These are phyloP conservation scores for Dissophora ornata DNA, from an alignment of 192 early-diverging fungal genomes.

Conservation along the genomic window DNA sequence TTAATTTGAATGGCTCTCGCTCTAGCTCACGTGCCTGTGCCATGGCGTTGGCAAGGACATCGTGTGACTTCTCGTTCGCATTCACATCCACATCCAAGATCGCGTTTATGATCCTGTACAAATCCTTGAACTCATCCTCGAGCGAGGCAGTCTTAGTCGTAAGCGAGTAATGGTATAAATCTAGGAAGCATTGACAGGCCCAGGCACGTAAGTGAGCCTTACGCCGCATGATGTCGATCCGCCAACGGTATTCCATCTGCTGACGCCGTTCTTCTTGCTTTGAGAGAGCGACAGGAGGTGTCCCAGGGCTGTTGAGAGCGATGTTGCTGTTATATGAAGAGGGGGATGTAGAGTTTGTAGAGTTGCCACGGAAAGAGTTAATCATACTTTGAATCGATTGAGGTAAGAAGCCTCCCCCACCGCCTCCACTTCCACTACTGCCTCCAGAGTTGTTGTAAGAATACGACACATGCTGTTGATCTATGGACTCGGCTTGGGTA, in stretches of 20 bases:
- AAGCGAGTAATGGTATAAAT: conserved; percentile 35
- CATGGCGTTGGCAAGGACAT: conserved; percentile 9
- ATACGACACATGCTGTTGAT: background rate
- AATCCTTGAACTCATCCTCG: conserved; percentile 27
- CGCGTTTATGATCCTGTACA: conserved; percentile 25
- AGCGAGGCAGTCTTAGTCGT: background rate
- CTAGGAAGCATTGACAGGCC: conserved; percentile 31
- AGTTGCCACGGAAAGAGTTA: conserved; percentile 8
- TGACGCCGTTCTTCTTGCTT: conserved; percentile 36
- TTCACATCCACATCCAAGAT: conserved; percentile 29
- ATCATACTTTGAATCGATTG: conserved; percentile 23
- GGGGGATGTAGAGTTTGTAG: background rate
- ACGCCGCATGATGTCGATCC: conserved; percentile 31
- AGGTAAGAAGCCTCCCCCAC: conserved; percentile 6
- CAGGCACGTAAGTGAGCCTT: conserved; percentile 34
- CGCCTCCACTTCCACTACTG: background rate
- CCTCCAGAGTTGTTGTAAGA: background rate
- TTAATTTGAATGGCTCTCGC: conserved; percentile 14
- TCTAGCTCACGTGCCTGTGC: conserved; percentile 17
- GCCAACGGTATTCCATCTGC: conserved; percentile 28
- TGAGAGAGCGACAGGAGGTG: conserved; percentile 1
- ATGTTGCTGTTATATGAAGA: background rate
- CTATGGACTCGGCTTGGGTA: conserved; percentile 13
- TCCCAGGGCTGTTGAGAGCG: background rate
- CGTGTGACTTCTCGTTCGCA: conserved; percentile 32